Conservation (phyloP, 176 grass and related monocot genomes). For the Elymus sibiricus region DNA sequence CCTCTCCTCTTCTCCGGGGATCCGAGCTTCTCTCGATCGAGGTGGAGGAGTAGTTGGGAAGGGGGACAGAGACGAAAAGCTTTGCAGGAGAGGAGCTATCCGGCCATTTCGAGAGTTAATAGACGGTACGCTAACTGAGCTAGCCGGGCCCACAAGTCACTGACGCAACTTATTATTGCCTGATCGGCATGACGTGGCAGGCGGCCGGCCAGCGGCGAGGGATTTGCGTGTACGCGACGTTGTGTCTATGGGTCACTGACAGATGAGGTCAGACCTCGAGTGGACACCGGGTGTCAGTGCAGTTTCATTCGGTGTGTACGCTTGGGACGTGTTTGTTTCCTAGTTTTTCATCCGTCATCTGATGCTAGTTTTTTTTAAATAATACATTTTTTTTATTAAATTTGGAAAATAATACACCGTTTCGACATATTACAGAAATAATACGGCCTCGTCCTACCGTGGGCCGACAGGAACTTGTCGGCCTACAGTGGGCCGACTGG, state of each 20-base stretch:
- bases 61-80: neutral
- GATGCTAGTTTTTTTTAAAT: no score
- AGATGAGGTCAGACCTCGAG: neutral
- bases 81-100: neutral
- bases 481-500: no score
- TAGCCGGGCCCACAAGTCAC: neutral
- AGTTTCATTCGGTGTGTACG: no score
- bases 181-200: neutral
- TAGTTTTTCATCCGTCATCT: no score
- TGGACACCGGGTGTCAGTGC: no score
- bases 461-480: no score
- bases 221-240: neutral
- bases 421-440: no score
- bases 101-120: conserved; percentile 16
- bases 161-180: neutral
- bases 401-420: no score
- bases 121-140: neutral
- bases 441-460: no score
- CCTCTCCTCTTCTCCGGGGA: neutral
- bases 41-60: neutral
- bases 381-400: no score
- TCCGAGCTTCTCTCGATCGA: neutral
- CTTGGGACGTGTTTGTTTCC: no score
- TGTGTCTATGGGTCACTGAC: neutral
- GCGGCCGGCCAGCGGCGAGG: neutral